These are phyloP conservation scores for Phalaenopsis equestris DNA, from an alignment of 106 monocot genomes.

Conservation along the genomic window DNA sequence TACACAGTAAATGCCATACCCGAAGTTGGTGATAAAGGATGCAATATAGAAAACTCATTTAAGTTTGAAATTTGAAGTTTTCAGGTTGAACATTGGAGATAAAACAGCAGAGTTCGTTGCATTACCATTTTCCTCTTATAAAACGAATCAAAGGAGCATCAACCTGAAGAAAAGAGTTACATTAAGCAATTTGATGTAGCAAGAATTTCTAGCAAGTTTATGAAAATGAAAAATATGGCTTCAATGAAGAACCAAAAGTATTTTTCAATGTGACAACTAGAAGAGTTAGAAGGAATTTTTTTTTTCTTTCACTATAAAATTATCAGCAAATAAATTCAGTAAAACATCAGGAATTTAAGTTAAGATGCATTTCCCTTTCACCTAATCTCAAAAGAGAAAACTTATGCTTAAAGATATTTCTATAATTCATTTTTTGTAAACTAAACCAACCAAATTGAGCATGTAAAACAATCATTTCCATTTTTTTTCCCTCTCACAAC, in stretches of 20 bases:
- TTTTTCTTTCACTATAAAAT: background rate
- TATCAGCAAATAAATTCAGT: background rate
- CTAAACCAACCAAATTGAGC: background rate
- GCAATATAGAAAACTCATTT: background rate
- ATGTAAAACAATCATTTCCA: background rate
- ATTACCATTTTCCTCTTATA: slow-evolving; percentile 68
- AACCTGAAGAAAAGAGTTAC: slow-evolving; percentile 35
- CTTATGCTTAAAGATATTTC: background rate
- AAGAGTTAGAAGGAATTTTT: background rate
- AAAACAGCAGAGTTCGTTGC: background rate
- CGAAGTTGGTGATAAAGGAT: background rate
- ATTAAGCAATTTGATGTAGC: slow-evolving; percentile 2
- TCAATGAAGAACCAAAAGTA: background rate
- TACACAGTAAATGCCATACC: background rate
- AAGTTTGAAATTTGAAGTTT: background rate
- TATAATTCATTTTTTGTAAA: background rate
- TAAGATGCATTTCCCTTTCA: background rate
- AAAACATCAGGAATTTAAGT: background rate
- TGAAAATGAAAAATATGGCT: background rate
- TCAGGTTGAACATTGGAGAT: background rate
- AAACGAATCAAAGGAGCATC: slow-evolving; percentile 60
- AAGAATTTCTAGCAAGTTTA: background rate
- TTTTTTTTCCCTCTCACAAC: background rate
- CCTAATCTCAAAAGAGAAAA: background rate
- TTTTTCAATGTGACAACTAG: background rate